A percentile compares a stretch with the other conserved stretches of the same genome.
phyloP scores from a whole-genome alignment of 345 rosid species.

The Melaleuca alternifolia region DNA sequence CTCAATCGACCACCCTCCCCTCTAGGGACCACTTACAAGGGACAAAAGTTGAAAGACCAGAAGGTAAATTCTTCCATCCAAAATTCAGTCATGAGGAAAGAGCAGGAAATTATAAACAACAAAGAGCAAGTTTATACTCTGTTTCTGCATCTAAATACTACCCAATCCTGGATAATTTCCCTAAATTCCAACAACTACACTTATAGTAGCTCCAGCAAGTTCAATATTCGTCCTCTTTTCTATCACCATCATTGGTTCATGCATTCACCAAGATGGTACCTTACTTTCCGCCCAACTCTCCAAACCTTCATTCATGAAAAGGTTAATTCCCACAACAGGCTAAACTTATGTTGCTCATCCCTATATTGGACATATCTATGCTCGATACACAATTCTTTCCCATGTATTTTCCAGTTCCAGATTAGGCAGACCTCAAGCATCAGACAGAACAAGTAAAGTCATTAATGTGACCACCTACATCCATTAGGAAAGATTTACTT shows the following conservation, averaged over 20 bases:
- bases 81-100: not conserved
- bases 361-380: not conserved
- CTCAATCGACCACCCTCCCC: not conserved
- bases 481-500: not conserved
- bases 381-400: not conserved
- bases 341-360: not conserved
- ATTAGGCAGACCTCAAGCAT: not conserved
- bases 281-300: not conserved
- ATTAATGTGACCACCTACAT: not conserved
- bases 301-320: not conserved
- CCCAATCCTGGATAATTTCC: not conserved
- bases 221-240: not conserved
- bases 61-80: not conserved
- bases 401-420: not conserved
- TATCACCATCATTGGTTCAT: not conserved
- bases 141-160: not conserved
- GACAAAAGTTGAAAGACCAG: not conserved
- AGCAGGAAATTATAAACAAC: not conserved
- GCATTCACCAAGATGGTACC: not conserved
- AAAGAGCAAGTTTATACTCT: not conserved
- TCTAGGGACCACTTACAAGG: not conserved
- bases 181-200: not conserved
- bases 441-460: not conserved
- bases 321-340: not conserved
- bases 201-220: not conserved